Percentiles rank a stretch among this genome's conserved stretches.
phyloP scores from a whole-genome alignment of 176 grass and related monocot genomes.

The Oropetium thomaeum region DNA sequence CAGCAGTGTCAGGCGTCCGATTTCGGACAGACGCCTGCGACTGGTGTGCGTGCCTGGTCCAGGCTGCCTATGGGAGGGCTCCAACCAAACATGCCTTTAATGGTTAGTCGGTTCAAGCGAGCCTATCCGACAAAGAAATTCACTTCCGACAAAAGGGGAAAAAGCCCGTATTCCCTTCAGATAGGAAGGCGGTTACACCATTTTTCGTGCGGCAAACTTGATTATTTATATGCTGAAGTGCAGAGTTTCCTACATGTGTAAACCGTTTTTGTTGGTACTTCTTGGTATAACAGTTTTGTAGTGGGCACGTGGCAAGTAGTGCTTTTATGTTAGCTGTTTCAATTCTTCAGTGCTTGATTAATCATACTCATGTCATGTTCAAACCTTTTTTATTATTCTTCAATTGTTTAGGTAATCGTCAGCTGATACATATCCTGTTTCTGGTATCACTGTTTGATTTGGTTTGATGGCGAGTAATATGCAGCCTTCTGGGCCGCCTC shows the following conservation, averaged over 20 bases:
- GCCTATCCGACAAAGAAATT: neutral
- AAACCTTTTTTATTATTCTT: neutral
- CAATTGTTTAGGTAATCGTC: conserved; percentile 5
- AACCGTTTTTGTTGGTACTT: neutral
- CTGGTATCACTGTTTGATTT: conserved; percentile 32
- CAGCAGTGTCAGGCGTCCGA: too few relatives aligned
- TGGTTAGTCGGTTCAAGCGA: neutral
- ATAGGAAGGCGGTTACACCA: neutral
- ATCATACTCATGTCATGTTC: neutral
- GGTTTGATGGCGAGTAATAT: conserved; percentile 64
- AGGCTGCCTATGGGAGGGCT: too few relatives aligned
- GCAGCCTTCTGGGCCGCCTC: conserved; percentile 49
- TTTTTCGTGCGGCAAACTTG: neutral
- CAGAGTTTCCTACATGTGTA: neutral
- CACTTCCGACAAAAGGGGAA: neutral
- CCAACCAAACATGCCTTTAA: too few relatives aligned
- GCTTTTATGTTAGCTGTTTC: neutral
- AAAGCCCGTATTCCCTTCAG: neutral
- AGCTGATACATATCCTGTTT: neutral
- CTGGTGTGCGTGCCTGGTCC: too few relatives aligned
- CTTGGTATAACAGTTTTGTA: neutral
- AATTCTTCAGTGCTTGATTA: neutral
- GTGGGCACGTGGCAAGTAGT: neutral
- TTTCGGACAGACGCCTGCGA: too few relatives aligned
- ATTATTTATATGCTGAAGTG: neutral